Conservation (phyloP, 768 basidiomycete species). For the Suillus hirtellus region DNA sequence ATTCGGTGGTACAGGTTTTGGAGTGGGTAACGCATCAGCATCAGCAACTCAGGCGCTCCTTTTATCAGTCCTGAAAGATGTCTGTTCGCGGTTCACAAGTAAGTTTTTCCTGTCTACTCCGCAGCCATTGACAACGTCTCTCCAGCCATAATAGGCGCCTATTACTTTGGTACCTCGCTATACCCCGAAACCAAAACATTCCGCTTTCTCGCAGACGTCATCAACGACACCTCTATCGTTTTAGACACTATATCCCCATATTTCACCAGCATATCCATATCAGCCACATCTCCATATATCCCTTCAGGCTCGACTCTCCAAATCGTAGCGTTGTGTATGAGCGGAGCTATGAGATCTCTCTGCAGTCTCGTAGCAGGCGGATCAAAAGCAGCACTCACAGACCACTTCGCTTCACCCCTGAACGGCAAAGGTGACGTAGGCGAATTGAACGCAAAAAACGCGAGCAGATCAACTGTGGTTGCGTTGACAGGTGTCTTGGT, state of each 20-base stretch:
- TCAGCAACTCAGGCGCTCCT: slow-evolving; percentile 67
- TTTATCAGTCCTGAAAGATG: slow-evolving; percentile 65
- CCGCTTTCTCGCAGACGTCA: slow-evolving; percentile 63
- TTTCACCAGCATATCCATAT: slow-evolving; percentile 35
- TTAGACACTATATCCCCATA: slow-evolving; percentile 62
- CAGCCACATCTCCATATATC: slow-evolving; percentile 35
- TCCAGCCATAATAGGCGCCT: slow-evolving; percentile 62
- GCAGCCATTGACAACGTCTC: background rate
- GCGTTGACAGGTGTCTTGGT: slow-evolving; percentile 70
- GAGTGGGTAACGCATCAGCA: slow-evolving; percentile 67
- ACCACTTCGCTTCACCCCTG: slow-evolving; percentile 61
- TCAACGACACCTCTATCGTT: slow-evolving; percentile 61
- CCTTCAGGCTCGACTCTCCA: slow-evolving; percentile 38
- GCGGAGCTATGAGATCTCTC: slow-evolving; percentile 57
- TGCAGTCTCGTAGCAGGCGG: slow-evolving; percentile 68
- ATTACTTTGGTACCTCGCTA: slow-evolving; percentile 61
- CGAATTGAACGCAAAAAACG: slow-evolving; percentile 71
- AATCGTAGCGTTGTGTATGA: slow-evolving; percentile 52
- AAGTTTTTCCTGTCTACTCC: slow-evolving; percentile 21
- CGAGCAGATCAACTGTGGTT: slow-evolving; percentile 70
- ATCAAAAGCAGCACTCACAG: slow-evolving; percentile 66
- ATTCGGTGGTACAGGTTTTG: slow-evolving; percentile 47
- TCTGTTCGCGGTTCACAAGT: slow-evolving; percentile 65
- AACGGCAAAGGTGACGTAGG: slow-evolving; percentile 61
- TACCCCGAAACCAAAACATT: slow-evolving; percentile 73